These are phyloP conservation scores for Nakazawaea peltata DNA, from an alignment of 805 yeast species.

Conservation along the genomic window DNA sequence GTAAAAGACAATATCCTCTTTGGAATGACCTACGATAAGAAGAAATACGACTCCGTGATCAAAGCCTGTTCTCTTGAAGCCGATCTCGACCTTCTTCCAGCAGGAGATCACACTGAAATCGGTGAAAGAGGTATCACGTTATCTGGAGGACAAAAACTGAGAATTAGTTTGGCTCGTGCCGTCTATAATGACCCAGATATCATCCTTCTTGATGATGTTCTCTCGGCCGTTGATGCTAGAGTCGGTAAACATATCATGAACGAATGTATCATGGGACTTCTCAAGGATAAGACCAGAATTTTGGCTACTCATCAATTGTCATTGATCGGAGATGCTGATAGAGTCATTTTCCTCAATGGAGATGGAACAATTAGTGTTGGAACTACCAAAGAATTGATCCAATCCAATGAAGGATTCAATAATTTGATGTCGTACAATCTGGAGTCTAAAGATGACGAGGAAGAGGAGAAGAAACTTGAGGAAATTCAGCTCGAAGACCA, in stretches of 20 bases:
- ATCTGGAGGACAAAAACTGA: slow-evolving; percentile 58
- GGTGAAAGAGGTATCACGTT: slow-evolving; percentile 57
- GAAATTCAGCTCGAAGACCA: slow-evolving; percentile 15
- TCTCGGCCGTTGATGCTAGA: slow-evolving; percentile 69
- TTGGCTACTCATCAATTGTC: slow-evolving; percentile 83
- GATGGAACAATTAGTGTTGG: slow-evolving; percentile 59
- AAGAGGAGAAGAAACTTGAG: slow-evolving; percentile 20
- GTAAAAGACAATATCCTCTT: slow-evolving; percentile 44
- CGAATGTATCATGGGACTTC: slow-evolving; percentile 53
- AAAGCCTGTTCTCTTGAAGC: slow-evolving; percentile 41
- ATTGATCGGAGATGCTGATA: slow-evolving; percentile 60
- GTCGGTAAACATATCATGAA: slow-evolving; percentile 51
- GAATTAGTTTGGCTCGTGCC: slow-evolving; percentile 62
- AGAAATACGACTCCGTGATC: slow-evolving; percentile 32
- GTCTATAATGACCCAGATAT: slow-evolving; percentile 56
- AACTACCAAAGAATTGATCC: slow-evolving; percentile 43
- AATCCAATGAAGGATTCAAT: slow-evolving; percentile 26
- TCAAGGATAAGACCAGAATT: slow-evolving; percentile 55
- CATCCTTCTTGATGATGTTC: slow-evolving; percentile 53
- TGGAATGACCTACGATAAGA: slow-evolving; percentile 36
- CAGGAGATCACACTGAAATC: slow-evolving; percentile 45
- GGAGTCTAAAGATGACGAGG: slow-evolving; percentile 18
- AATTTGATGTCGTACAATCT: slow-evolving; percentile 31
- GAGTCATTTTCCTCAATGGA: slow-evolving; percentile 59
- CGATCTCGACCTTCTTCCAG: slow-evolving; percentile 40